Base-by-base conservation (phyloP, 1,284 basidiomycete species). In the Garcileccinum viscosum region DNA sequence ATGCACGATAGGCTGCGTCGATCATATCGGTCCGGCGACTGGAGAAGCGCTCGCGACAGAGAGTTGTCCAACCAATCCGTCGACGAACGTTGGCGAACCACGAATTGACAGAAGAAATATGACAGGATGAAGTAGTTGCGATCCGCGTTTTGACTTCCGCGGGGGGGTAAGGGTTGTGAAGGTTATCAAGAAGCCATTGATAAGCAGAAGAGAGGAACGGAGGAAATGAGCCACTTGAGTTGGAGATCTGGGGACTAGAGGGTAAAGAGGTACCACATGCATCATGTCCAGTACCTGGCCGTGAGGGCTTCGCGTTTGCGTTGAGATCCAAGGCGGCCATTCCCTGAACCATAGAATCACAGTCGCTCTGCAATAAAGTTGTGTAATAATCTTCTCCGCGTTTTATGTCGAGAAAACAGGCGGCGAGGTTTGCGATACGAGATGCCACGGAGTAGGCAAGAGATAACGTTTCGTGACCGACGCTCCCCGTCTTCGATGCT, bases 131-230 rank as follows among this genome's bases (percentile, higher is more conserved):
- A 44, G 44, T 15, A 8, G 66, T 33, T 1, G 76, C 75, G 0
- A 76, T 74, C 15, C 0, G 66, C 44, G 63, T 4, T 61, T 76
- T 76, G 66, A 74, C 50, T 58, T 67, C 73, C 2, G 83, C 77
- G 24, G 80, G 78, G 0, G 88, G 88, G 65, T 88, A 89, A 0
- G 88, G 88, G 61, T 88, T 83, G 59, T 85, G 81, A 1, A 88
- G 62, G 66, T 89, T 84, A 0, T 79, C 65, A 3, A 87, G 6
- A 0, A 89, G 67, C 87, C 88, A 77, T 3, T 2, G 61, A 42
- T 70, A 12, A 0, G 69, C 64, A 1, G 64, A 0, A 1, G 2
- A 0, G 0, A 68, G 14, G 4, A 69, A 67, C 0, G 63, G n/a
- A 14, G n/a, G n/a, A n/a, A n/a, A n/a, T n/a, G n/a, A n/a, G n/a